Conservation (phyloP, 2,329 filamentous ascomycete genomes). For the Purpureocillium lavendulum region DNA sequence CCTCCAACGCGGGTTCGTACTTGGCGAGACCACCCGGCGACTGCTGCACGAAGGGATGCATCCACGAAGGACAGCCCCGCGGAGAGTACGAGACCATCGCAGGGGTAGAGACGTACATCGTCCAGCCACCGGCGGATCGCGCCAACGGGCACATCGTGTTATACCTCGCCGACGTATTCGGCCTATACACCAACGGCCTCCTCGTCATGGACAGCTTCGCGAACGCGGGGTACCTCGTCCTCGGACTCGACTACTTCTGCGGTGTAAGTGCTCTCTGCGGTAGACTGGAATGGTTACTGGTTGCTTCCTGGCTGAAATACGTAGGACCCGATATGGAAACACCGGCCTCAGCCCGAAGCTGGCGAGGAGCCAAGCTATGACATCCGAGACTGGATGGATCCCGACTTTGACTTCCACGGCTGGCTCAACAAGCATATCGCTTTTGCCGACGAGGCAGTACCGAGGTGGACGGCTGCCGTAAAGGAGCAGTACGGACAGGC, state of each 20-base stretch:
- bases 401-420: conserved; percentile 36
- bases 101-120: conserved; percentile 29
- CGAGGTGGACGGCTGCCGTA: conserved; percentile 32
- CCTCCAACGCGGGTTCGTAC: conserved; percentile 5
- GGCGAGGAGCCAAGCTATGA: too few species aligned
- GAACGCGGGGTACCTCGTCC: conserved; percentile 30
- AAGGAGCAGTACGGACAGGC: conserved; percentile 22
- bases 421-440: conserved; percentile 37
- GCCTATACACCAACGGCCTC: conserved; percentile 31
- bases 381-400: conserved; percentile 13
- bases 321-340: conserved; percentile 34
- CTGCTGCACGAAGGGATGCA: conserved; percentile 29
- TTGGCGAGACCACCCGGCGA: conserved; percentile 24
- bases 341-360: conserved; percentile 12
- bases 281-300: neutral
- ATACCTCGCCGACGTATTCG: conserved; percentile 37
- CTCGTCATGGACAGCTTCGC: conserved; percentile 39
- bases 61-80: conserved; percentile 28
- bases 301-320: neutral
- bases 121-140: conserved; percentile 13
- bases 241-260: conserved; percentile 36
- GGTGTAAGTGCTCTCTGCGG: conserved; percentile 20
- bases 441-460: conserved; percentile 33
- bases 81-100: conserved; percentile 24
- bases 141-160: conserved; percentile 32